A percentile compares a stretch with the other conserved stretches of the same genome.
Evolutionary conservation across 768 basidiomycete species (phyloP).

Genomic region (Pulveroboletus sp.): DNA sequence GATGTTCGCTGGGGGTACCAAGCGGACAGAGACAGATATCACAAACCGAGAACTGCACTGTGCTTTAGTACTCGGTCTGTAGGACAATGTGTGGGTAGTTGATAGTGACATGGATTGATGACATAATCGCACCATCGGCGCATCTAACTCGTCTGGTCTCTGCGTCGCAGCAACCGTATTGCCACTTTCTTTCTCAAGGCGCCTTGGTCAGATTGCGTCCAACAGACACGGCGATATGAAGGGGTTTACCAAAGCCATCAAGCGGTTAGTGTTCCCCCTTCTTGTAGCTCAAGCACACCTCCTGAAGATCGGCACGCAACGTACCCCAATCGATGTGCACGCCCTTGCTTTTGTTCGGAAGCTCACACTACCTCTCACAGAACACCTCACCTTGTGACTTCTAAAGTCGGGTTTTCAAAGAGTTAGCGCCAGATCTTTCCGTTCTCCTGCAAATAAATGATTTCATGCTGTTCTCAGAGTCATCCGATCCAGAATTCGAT

Average conservation of each 20-base stretch:
- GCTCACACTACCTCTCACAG: slow-evolving; percentile 35
- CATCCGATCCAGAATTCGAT: slow-evolving; percentile 85
- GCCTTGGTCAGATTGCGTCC: not conserved
- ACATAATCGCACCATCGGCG: slow-evolving; percentile 13
- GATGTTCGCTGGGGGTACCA: no score
- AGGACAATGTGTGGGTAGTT: no score
- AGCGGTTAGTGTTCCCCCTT: slow-evolving; percentile 46
- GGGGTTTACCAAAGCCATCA: slow-evolving; percentile 73
- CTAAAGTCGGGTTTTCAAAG: slow-evolving; percentile 88
- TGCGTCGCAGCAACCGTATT: no score
- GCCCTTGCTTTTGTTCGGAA: slow-evolving; percentile 2
- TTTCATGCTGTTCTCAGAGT: slow-evolving; percentile 43
- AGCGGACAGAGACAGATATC: no score
- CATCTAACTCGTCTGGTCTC: no score
- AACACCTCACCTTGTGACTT: slow-evolving; percentile 86
- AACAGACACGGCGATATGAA: slow-evolving; percentile 53
- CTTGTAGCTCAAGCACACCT: not conserved
- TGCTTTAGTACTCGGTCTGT: no score
- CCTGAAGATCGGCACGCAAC: not conserved
- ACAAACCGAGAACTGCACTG: no score
- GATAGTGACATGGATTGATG: slow-evolving; percentile 5
- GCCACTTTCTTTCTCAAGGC: not conserved
- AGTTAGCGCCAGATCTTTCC: slow-evolving; percentile 49
- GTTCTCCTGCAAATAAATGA: not conserved
- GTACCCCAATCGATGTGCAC: slow-evolving; percentile 2